phyloP scores from a whole-genome alignment of 2,329 filamentous ascomycete species.

The Niveomyces coronatus region DNA sequence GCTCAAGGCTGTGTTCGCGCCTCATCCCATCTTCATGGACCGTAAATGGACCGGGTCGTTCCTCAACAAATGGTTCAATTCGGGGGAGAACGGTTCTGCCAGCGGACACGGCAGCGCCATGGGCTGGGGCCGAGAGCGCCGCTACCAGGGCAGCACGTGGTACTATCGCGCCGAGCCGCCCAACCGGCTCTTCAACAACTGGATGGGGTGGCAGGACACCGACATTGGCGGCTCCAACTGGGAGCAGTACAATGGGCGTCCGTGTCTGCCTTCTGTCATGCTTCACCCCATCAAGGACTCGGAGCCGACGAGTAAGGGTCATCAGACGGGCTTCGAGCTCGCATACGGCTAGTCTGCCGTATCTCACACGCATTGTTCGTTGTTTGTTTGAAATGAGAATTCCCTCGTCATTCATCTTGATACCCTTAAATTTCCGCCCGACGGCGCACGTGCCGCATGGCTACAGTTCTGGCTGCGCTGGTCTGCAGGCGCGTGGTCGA shows the following conservation, averaged over 20 bases:
- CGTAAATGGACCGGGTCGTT: constrained; percentile 53
- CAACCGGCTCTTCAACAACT: constrained; percentile 51
- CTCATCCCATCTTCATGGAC: constrained; percentile 72
- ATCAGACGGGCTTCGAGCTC: constrained; percentile 27
- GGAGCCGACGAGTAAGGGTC: constrained; percentile 35
- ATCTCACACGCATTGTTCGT: not conserved
- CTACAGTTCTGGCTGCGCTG: no score
- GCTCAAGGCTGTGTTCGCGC: constrained; percentile 67
- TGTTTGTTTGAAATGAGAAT: not conserved
- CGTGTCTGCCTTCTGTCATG: constrained; percentile 48
- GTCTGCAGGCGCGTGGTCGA: no score
- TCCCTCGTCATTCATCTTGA: not conserved
- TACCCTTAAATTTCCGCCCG: not conserved
- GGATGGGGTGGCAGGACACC: constrained; percentile 49
- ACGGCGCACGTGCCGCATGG: no score
- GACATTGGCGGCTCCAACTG: constrained; percentile 43
- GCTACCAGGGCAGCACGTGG: constrained; percentile 50
- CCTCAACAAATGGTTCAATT: constrained; percentile 50
- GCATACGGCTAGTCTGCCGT: constrained; percentile 23
- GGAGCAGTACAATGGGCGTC: constrained; percentile 45
- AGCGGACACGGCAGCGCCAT: constrained; percentile 47
- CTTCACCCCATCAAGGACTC: constrained; percentile 52
- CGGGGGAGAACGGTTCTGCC: constrained; percentile 42
- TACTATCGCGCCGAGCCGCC: constrained; percentile 49
- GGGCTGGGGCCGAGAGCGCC: constrained; percentile 47